Evolutionary conservation across 2,329 filamentous ascomycete species (phyloP).

Genomic region (Colletotrichum filicis): DNA sequence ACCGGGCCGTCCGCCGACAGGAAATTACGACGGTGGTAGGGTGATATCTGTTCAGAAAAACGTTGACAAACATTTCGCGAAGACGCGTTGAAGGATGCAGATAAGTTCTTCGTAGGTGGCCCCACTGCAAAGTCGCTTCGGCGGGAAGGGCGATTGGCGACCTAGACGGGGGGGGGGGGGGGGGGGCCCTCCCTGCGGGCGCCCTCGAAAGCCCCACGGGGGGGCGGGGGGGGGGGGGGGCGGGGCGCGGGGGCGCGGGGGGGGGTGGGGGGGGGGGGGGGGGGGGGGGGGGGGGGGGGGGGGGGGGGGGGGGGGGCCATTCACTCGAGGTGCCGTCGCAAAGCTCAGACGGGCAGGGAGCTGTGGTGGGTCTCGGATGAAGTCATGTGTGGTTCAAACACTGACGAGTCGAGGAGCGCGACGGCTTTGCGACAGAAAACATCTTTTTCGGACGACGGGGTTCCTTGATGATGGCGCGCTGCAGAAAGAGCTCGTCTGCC

Average conservation of each 20-base stretch:
- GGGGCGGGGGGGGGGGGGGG: too few species aligned
- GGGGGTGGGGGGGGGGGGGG: too few species aligned
- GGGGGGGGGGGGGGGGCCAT: not conserved
- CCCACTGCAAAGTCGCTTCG: not conserved
- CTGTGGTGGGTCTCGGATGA: slow-evolving; percentile 21
- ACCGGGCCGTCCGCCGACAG: slow-evolving; percentile 4
- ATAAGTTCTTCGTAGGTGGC: slow-evolving; percentile 21
- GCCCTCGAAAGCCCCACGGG: too few species aligned
- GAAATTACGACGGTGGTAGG: slow-evolving; percentile 7
- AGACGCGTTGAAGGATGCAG: slow-evolving; percentile 30
- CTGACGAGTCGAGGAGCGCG: not conserved
- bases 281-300: too few species aligned
- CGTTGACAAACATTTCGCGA: slow-evolving; percentile 19
- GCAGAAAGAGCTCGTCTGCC: slow-evolving; percentile 14
- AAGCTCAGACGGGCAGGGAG: slow-evolving; percentile 17
- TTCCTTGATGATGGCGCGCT: slow-evolving; percentile 14
- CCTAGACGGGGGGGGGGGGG: not conserved
- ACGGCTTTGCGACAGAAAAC: slow-evolving; percentile 12
- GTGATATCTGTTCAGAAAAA: not conserved
- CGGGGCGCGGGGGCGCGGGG: too few species aligned
- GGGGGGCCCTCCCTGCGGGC: too few species aligned
- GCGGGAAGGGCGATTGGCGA: not conserved
- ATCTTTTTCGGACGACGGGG: not conserved
- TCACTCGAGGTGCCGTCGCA: not conserved
- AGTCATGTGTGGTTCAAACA: slow-evolving; percentile 6